Base-by-base conservation (phyloP, 352 stramenopile genomes). In the Thalassiosira mediterranea region DNA sequence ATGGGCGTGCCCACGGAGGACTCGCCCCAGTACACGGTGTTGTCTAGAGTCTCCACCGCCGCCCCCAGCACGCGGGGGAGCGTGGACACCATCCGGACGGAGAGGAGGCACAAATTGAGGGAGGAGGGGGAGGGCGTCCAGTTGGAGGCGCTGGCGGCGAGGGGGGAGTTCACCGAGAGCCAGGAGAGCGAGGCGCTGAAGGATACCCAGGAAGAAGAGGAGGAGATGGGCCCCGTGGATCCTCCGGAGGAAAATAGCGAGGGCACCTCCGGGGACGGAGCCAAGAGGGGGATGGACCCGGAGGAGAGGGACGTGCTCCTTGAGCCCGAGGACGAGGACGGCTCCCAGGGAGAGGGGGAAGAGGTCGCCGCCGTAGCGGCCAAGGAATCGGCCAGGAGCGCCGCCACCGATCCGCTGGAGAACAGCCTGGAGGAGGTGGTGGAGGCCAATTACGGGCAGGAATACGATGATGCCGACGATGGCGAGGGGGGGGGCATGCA, bases 31-130 rank as follows among this genome's bases (percentile, higher is more conserved):
- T 37, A 70, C 15, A 72, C 66, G 8, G 61, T 82, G 17, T 52
- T 88, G 19, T 82, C 67, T 32, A 67, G 60, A 10, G 81, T 86
- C 15, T 83, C 80, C 0, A 86, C 81, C 3, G 57, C 72, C 17
- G 46, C 81, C n/a, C 76, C 76, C 13, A 49, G 23, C 15, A 66
- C 29, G 17, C 47, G 26, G n/a, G 26, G 44, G 11, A 59, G 51
- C 17, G 26, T 40, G 0, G 28, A 17, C 4, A 59, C 34, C 5
- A 59, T 59, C 34, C 19, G 29, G 53, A 21, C 26, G 25, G 66
- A 4, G 32, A 52, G 23, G 17, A 56, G 49, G 38, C 53, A 48
- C 21, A 47, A 5, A 13, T 38, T 21, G 34, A 67, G 37, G 34
- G 40, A 29, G 34, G 32, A 28, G 26, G 28, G 48, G 21, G 23